These are phyloP conservation scores for Fusarium sp. DNA, from an alignment of 2,329 filamentous ascomycete genomes.

Conservation along the genomic window DNA sequence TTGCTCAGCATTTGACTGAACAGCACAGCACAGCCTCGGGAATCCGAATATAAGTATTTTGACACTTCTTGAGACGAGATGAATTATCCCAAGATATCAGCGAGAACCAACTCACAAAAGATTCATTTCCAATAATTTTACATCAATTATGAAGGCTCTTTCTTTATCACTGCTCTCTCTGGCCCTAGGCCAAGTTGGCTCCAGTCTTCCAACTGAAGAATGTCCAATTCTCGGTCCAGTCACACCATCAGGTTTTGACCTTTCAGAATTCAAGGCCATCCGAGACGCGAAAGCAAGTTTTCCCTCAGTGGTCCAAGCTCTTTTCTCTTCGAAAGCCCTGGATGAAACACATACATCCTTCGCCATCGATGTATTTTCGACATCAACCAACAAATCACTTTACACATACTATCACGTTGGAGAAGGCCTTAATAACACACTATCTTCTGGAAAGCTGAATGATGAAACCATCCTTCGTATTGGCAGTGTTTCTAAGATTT, in stretches of 20 bases:
- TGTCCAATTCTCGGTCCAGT: conserved; percentile 1
- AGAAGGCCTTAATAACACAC: neutral
- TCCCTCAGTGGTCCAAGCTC: neutral
- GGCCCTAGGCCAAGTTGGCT: neutral
- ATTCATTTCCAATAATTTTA: neutral
- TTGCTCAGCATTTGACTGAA: neutral
- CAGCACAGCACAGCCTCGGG: neutral
- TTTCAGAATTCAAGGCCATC: neutral
- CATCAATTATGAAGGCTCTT: neutral
- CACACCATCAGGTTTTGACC: neutral
- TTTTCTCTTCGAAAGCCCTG: neutral
- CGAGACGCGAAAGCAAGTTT: conserved; percentile 1
- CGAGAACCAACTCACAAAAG: too few relatives aligned
- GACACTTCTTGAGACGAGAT: neutral
- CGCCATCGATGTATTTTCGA: conserved; percentile 34
- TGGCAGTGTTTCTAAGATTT: conserved; percentile 46
- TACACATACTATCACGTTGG: conserved; percentile 31
- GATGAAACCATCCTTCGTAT: conserved; percentile 43
- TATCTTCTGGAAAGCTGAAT: conserved; percentile 27
- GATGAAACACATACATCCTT: conserved; percentile 7
- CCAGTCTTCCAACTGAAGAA: neutral
- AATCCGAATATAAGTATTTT: neutral
- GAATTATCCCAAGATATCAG: neutral
- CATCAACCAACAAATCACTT: conserved; percentile 31
- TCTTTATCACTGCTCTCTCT: neutral